Percentiles rank a stretch among this genome's conserved stretches.
Evolutionary conservation across 176 grass and related monocot genomes (phyloP).

Genomic region (Alloteropsis semialata): DNA sequence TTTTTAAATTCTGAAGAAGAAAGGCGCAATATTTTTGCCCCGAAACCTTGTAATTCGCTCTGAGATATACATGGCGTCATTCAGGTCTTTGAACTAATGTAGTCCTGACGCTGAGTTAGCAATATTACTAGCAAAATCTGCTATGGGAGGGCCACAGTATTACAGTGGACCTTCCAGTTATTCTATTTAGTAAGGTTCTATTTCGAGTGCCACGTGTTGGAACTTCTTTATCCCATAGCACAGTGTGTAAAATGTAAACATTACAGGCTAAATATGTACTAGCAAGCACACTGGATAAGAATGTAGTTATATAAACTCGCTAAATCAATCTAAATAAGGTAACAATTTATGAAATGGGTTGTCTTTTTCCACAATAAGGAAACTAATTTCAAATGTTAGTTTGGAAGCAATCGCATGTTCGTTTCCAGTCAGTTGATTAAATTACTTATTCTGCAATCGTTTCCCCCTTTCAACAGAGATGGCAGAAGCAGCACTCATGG

Average conservation of each 20-base stretch:
- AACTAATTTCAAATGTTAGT: background rate
- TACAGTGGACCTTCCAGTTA: background rate
- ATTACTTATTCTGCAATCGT: background rate
- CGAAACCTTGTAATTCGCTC: background rate
- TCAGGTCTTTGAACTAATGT: background rate
- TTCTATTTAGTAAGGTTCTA: background rate
- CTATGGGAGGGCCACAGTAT: background rate
- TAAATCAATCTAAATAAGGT: background rate
- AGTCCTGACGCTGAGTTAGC: background rate
- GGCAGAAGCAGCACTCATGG: conserved; percentile 20
- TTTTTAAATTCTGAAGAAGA: background rate
- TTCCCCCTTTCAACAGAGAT: background rate
- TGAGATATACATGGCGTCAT: background rate
- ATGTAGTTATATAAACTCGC: background rate
- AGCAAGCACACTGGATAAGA: background rate
- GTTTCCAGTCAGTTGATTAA: background rate
- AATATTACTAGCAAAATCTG: background rate
- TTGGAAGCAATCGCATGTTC: background rate
- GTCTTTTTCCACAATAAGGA: background rate
- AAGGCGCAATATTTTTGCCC: background rate
- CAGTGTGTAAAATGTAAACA: background rate
- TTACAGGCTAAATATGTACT: too few relatives aligned
- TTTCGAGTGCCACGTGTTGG: background rate
- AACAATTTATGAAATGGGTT: background rate
- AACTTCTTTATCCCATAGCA: too few relatives aligned